These are phyloP conservation scores for Trapa incisa DNA, from an alignment of 345 rosid species.

Conservation along the genomic window DNA sequence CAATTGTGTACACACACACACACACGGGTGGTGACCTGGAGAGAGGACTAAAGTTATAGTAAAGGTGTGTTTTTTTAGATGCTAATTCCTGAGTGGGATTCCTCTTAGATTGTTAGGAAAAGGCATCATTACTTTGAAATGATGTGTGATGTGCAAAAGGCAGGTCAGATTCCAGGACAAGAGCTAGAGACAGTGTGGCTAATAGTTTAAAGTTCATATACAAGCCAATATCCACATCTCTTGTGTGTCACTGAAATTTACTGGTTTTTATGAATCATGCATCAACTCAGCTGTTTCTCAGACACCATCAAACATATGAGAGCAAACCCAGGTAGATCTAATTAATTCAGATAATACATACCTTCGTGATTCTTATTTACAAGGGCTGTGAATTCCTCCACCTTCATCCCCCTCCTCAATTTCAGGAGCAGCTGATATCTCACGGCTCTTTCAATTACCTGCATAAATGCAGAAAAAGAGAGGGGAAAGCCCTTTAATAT, in stretches of 20 bases:
- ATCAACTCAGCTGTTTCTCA: background rate
- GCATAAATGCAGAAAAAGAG: background rate
- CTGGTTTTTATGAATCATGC: background rate
- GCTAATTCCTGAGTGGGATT: background rate
- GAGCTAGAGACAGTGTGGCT: background rate
- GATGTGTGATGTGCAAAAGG: no score
- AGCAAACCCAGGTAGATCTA: background rate
- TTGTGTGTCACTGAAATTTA: background rate
- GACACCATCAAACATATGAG: background rate
- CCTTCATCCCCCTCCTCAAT: slow-evolving; percentile 39
- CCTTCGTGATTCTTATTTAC: slow-evolving; percentile 26
- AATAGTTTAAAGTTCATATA: no score
- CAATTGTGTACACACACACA: no score
- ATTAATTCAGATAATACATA: background rate
- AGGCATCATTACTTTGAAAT: background rate
- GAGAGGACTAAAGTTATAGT: background rate
- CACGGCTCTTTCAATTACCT: slow-evolving; percentile 8
- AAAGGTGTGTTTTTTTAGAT: background rate
- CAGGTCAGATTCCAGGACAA: no score
- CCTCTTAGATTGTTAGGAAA: background rate
- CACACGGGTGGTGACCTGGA: no score
- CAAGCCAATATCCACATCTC: background rate
- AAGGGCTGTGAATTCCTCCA: slow-evolving; percentile 32
- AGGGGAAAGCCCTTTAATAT: background rate
- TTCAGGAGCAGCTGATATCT: slow-evolving; percentile 28